phyloP scores from a whole-genome alignment of 371 early-diverging fungal species.

The Apophysomyces trapeziformis region DNA sequence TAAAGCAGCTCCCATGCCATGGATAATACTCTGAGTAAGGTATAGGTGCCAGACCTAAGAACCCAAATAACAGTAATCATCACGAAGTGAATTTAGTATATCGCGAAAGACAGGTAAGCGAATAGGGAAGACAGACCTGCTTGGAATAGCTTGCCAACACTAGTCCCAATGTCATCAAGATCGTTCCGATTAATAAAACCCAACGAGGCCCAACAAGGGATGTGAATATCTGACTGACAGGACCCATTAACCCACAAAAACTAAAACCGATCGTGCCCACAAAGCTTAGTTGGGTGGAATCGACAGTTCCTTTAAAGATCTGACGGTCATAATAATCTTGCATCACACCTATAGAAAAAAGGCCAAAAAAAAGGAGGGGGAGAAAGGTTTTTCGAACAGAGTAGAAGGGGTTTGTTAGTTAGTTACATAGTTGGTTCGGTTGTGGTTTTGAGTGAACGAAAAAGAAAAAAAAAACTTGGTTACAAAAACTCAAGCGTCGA shows the following conservation, averaged over 20 bases:
- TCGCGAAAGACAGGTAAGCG: no score
- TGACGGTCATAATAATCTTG: conserved; percentile 29
- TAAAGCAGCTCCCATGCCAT: conserved; percentile 20
- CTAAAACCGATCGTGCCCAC: conserved; percentile 39
- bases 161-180: conserved; percentile 29
- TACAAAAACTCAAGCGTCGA: neutral
- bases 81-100: neutral
- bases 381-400: neutral
- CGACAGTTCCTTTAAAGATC: conserved; percentile 30
- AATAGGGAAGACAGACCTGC: conserved; percentile 7
- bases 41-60: conserved; percentile 30
- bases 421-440: no score
- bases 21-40: conserved; percentile 29
- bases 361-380: neutral
- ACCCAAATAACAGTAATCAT: neutral
- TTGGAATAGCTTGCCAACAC: conserved; percentile 34
- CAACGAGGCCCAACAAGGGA: conserved; percentile 30
- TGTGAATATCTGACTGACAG: conserved; percentile 30
- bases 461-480: no score
- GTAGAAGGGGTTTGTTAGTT: neutral
- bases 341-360: conserved; percentile 15
- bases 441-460: no score
- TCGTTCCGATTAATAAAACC: conserved; percentile 27
- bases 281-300: conserved; percentile 28
- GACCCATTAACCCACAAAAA: conserved; percentile 37